Conservation (phyloP, 108 stramenopile species). For the Nitzschia palea region DNA sequence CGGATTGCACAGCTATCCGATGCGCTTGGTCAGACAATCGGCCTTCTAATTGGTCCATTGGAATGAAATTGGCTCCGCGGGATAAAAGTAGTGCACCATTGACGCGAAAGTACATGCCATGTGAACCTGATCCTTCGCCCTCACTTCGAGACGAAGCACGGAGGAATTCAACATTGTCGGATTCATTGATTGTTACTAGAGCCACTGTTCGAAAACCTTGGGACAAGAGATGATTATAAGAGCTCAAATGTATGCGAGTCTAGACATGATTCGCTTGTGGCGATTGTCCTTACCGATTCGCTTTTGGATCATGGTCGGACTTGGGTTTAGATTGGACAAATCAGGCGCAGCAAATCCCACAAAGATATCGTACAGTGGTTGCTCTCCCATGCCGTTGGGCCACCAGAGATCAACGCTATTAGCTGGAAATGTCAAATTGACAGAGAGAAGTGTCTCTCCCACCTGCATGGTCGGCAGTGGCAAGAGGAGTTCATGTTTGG, state of each 20-base stretch:
- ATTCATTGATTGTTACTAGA: slow-evolving; percentile 46
- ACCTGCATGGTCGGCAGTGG: background rate
- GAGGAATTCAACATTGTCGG: slow-evolving; percentile 10
- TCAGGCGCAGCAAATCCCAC: slow-evolving; percentile 1
- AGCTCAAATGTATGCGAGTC: background rate
- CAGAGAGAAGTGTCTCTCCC: background rate
- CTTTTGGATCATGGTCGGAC: slow-evolving; percentile 6
- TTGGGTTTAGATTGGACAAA: background rate
- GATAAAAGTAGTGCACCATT: slow-evolving; percentile 49
- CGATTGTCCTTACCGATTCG: slow-evolving; percentile 12
- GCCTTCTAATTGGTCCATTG: slow-evolving; percentile 63
- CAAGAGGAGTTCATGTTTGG: background rate
- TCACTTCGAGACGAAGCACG: background rate
- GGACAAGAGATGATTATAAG: background rate
- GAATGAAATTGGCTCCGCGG: slow-evolving; percentile 66
- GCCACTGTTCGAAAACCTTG: slow-evolving; percentile 40
- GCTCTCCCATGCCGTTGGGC: slow-evolving; percentile 48
- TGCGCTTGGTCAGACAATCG: slow-evolving; percentile 35
- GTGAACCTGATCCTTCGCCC: slow-evolving; percentile 33
- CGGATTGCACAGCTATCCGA: slow-evolving; percentile 39
- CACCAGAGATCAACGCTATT: slow-evolving; percentile 45
- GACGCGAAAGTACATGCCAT: slow-evolving; percentile 65
- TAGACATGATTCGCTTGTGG: no score
- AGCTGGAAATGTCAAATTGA: slow-evolving; percentile 1
- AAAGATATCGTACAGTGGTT: slow-evolving; percentile 31